phyloP scores from a whole-genome alignment of 1,284 basidiomycete genomes.

The Vanrija sp. region DNA sequence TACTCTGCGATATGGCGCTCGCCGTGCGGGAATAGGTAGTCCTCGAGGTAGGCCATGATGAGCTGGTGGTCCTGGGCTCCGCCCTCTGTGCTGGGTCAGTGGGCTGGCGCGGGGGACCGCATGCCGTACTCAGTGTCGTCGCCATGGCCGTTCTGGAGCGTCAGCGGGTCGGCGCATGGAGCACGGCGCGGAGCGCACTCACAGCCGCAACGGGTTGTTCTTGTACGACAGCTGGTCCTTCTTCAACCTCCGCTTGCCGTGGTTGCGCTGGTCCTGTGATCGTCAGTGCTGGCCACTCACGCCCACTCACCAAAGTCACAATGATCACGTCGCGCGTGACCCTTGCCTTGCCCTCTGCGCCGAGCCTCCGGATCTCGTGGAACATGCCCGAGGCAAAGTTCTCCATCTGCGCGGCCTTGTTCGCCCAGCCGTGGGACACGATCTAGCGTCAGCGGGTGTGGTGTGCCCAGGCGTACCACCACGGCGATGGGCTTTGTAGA shows the following conservation, averaged over 20 bases:
- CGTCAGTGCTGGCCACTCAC: not conserved
- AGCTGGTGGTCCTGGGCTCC: constrained; percentile 62
- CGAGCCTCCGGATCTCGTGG: constrained; percentile 21
- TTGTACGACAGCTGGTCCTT: constrained; percentile 60
- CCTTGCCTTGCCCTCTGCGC: constrained; percentile 4
- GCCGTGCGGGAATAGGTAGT: constrained; percentile 70
- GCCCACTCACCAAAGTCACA: constrained; percentile 37
- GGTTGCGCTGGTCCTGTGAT: constrained; percentile 70
- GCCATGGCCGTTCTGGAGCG: constrained; percentile 8
- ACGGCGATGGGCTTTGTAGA: constrained; percentile 26
- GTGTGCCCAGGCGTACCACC: constrained; percentile 24
- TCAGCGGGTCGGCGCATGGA: not conserved
- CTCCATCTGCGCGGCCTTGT: constrained; percentile 25
- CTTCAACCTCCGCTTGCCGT: constrained; percentile 53
- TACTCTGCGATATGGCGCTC: constrained; percentile 65
- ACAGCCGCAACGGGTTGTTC: constrained; percentile 61
- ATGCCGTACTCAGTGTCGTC: constrained; percentile 4
- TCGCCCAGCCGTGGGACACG: constrained; percentile 16
- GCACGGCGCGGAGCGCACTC: not conserved
- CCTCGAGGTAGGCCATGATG: constrained; percentile 73
- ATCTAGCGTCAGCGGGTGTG: constrained; percentile 4
- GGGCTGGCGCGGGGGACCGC: not conserved
- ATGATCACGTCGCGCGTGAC: constrained; percentile 38
- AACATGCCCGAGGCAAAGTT: constrained; percentile 37
- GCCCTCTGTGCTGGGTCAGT: constrained; percentile 3